Base-by-base conservation (phyloP, 768 basidiomycete genomes). In the Candolleomyces eurysporus region DNA sequence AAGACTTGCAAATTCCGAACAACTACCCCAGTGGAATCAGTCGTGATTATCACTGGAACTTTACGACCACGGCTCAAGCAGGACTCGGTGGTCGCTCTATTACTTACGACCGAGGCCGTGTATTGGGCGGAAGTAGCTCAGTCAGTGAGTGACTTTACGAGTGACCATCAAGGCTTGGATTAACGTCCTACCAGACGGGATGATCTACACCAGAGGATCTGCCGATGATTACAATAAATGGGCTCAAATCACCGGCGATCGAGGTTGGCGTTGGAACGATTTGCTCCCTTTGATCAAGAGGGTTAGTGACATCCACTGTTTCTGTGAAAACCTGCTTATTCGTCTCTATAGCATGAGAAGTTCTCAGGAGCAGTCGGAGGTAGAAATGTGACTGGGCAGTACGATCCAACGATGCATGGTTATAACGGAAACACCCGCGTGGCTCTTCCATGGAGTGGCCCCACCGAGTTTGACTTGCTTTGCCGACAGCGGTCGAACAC, bases 121-220 rank as follows among this genome's bases (percentile, higher is more conserved):
- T 75, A 17, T 66, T 78, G 1, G 76, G 76, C 7, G 76, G 76
- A 6, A 66, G 63, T 36, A 73, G 68, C 43, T 72, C 72, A 5
- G 61, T 72, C 58, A 77, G 73, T 76, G 50, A 43, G 72, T 66
- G 17, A 19, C 14, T 14, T 4, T 43, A 21, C 58, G 10, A 26
- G 8, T 22, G 36, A 36, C 10, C 5, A 21, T 21, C 40, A 19
- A 36, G 5, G 13, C 54, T 14, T 16, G 19, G 54, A 21, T 21
- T 39, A 17, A 49, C 11, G 7, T 7, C 39, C 40, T 22, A 26
- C 30, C 30, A 69, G 69, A 70, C 58, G 57, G 61, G 10, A 69
- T 72, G 69, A 42, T 64, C 22, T 72, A 66, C 51, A 69, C 66
- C 16, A 58, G 68, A 30, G 71, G 71, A 2, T 61, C 69, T 1